Evolutionary conservation across 23 red algal genomes (phyloP).

Genomic region (Gracilaria gracilis): DNA sequence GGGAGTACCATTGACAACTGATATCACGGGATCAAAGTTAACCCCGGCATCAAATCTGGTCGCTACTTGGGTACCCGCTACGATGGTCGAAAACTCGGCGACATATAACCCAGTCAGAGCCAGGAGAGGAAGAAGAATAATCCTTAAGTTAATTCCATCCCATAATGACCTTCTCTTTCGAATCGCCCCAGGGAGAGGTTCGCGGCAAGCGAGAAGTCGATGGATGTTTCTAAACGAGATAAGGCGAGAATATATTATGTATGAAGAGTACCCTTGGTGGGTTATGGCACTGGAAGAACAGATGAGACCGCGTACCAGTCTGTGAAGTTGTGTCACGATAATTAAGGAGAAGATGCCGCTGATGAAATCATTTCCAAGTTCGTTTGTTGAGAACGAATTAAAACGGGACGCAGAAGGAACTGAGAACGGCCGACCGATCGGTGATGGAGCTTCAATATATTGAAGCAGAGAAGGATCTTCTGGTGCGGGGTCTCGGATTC

Average conservation of each 20-base stretch:
- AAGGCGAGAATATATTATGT: neutral
- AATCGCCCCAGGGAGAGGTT: neutral
- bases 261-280: neutral
- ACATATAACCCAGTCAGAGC: neutral
- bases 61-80: neutral
- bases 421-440: neutral
- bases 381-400: neutral
- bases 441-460: neutral
- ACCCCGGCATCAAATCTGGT: neutral
- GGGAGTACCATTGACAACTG: neutral
- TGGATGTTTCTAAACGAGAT: neutral
- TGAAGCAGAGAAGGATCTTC: neutral
- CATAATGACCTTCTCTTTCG: neutral
- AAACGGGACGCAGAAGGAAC: neutral
- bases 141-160: neutral
- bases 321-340: neutral
- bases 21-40: neutral
- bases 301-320: neutral
- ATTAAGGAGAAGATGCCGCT: neutral
- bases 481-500: neutral
- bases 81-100: neutral
- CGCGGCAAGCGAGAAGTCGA: neutral
- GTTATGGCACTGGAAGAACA: neutral
- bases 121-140: neutral
- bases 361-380: neutral